These are phyloP conservation scores for Trichoderma semiorbis DNA, from an alignment of 2,329 filamentous ascomycete species.

Conservation along the genomic window DNA sequence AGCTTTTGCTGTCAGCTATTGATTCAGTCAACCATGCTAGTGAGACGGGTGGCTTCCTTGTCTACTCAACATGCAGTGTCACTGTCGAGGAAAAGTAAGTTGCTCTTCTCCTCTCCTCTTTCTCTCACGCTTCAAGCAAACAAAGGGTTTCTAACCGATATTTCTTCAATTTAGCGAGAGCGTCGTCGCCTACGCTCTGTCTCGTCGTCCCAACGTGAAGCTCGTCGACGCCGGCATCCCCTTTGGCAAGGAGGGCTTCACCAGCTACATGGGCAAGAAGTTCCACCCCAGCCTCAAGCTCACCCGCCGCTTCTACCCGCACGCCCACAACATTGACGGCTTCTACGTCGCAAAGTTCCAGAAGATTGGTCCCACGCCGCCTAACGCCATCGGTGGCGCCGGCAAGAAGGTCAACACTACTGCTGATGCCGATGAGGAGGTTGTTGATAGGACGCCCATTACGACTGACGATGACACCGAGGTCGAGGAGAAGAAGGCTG, in stretches of 20 bases:
- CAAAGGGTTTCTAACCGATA: background rate
- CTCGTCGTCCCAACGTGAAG: slow-evolving; percentile 87
- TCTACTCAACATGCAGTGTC: slow-evolving; percentile 95
- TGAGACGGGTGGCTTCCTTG: slow-evolving; percentile 91
- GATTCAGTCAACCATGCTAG: slow-evolving; percentile 89
- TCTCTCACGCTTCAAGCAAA: background rate
- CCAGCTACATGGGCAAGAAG: slow-evolving; percentile 81
- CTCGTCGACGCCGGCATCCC: slow-evolving; percentile 86
- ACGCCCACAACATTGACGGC: slow-evolving; percentile 92
- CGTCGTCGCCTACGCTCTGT: slow-evolving; percentile 90
- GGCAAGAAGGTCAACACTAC: slow-evolving; percentile 31
- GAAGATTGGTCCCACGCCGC: slow-evolving; percentile 77
- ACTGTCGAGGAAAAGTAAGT: slow-evolving; percentile 73
- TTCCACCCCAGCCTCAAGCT: slow-evolving; percentile 84
- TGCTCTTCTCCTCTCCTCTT: background rate
- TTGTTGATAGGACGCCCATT: slow-evolving; percentile 69
- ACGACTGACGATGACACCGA: slow-evolving; percentile 45
- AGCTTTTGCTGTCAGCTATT: slow-evolving; percentile 86
- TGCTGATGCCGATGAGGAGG: slow-evolving; percentile 35
- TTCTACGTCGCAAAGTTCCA: slow-evolving; percentile 99
- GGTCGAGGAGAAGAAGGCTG: slow-evolving; percentile 31
- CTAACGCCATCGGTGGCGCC: slow-evolving; percentile 38
- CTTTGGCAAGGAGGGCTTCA: slow-evolving; percentile 93
- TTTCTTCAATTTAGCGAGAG: slow-evolving; percentile 50
- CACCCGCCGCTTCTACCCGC: slow-evolving; percentile 83